A percentile compares a stretch with the other conserved stretches of the same genome.
Evolutionary conservation across 345 rosid genomes (phyloP).

Genomic region (Eucalyptus albens): DNA sequence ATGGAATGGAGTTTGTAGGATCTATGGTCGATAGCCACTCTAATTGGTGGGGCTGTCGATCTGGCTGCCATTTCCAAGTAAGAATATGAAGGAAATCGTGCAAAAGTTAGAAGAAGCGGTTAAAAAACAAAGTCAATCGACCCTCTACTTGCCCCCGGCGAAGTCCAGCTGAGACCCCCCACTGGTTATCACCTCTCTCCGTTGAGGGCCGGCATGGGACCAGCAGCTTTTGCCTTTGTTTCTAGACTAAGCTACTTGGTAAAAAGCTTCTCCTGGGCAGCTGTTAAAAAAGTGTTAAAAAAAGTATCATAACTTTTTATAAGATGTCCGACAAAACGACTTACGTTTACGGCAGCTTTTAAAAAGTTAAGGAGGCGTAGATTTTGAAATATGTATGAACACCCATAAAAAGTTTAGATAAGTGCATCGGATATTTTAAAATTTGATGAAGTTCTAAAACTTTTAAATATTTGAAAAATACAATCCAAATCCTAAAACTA

Average conservation of each 20-base stretch:
- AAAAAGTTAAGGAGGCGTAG: not conserved
- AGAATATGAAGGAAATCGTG: not conserved
- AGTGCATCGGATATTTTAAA: no score
- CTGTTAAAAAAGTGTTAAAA: not conserved
- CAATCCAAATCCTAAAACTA: rapidly evolving
- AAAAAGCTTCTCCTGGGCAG: not conserved
- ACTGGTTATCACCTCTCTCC: not conserved
- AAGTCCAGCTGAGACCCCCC: not conserved
- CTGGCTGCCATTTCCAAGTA: not conserved
- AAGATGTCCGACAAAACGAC: not conserved
- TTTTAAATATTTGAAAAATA: not conserved
- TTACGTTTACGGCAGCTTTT: not conserved
- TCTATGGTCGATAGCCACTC: not conserved
- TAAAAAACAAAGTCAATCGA: not conserved
- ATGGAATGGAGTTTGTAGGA: not conserved
- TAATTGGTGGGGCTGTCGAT: not conserved
- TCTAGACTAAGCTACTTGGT: not conserved
- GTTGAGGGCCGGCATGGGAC: not conserved
- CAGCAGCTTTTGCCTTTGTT: not conserved
- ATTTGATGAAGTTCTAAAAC: not conserved
- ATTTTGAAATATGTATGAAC: not conserved
- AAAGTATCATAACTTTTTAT: not conserved
- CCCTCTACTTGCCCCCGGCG: not conserved
- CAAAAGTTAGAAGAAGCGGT: not conserved
- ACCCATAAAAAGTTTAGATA: not conserved